A percentile compares a stretch with the other conserved stretches of the same genome.
Evolutionary conservation across 2,329 filamentous ascomycete species (phyloP).

Genomic region (Lecanicillium sp.): DNA sequence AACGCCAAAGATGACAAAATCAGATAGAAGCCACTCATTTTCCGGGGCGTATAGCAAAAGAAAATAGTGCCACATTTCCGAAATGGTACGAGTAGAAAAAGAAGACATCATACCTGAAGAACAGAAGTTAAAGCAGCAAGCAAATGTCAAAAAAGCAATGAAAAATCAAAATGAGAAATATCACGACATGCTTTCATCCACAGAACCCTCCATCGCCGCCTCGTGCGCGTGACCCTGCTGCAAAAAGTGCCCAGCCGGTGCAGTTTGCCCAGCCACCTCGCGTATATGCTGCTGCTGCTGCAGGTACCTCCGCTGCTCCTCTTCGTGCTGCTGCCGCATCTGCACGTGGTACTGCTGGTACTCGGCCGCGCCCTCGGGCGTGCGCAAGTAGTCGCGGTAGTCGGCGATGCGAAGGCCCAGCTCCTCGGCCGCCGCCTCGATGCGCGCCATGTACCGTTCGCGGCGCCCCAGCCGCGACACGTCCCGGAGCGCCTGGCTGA

Average conservation of each 20-base stretch:
- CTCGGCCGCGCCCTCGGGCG: constrained; percentile 22
- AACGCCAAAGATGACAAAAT: too few relatives aligned
- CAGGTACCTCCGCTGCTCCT: constrained; percentile 16
- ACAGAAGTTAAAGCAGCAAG: too few relatives aligned
- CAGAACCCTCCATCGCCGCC: not conserved
- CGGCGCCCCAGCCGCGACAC: constrained; percentile 37
- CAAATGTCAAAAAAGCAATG: not conserved
- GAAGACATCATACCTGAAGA: too few relatives aligned
- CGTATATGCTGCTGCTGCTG: constrained; percentile 8
- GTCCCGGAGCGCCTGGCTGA: constrained; percentile 39
- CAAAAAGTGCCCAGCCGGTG: not conserved
- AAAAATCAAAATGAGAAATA: not conserved
- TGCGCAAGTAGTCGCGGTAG: constrained; percentile 39
- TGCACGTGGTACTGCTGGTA: constrained; percentile 22
- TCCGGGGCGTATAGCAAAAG: too few relatives aligned
- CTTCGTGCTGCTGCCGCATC: constrained; percentile 22
- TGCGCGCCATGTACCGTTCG: constrained; percentile 42
- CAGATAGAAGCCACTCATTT: too few relatives aligned
- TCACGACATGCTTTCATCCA: not conserved
- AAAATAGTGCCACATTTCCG: too few relatives aligned
- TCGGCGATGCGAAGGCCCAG: constrained; percentile 47
- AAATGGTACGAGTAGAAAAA: too few relatives aligned
- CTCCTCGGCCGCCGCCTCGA: constrained; percentile 49
- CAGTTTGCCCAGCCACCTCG: not conserved
- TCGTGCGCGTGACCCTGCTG: not conserved